Percentiles rank a stretch among this genome's conserved stretches.
These are phyloP conservation scores for Mycena alexandri DNA, from an alignment of 768 basidiomycete species.

Conservation along the genomic window DNA sequence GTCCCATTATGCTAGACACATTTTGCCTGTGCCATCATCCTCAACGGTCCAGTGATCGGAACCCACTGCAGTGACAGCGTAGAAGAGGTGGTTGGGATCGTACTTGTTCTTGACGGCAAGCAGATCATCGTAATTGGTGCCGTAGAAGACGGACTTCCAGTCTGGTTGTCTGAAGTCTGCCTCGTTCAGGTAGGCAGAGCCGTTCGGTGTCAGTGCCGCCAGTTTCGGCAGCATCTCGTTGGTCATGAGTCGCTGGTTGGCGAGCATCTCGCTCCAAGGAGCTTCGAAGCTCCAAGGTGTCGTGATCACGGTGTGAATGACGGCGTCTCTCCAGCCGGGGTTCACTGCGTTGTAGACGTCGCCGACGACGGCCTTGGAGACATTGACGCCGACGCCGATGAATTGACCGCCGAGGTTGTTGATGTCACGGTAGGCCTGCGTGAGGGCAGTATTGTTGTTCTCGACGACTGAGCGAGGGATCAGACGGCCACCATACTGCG, in stretches of 20 bases:
- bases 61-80: slow-evolving; percentile 18
- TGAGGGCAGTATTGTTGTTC: slow-evolving; percentile 15
- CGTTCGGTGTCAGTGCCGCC: slow-evolving; percentile 4
- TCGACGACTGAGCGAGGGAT: slow-evolving; percentile 21
- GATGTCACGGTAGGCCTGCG: slow-evolving; percentile 21
- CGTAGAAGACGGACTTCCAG: slow-evolving; percentile 23
- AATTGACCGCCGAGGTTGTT: slow-evolving; percentile 12
- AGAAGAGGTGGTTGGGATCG: slow-evolving; percentile 11
- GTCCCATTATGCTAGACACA: no score
- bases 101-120: slow-evolving; percentile 23
- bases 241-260: slow-evolving; percentile 1
- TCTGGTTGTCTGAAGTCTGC: slow-evolving; percentile 15
- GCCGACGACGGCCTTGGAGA: slow-evolving; percentile 13
- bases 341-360: slow-evolving; percentile 17
- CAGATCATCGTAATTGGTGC: slow-evolving; percentile 18
- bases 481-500: slow-evolving; percentile 19
- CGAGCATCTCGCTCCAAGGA: slow-evolving; percentile 20
- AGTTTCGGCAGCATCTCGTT: background rate
- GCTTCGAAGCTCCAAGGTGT: slow-evolving; percentile 15
- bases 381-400: slow-evolving; percentile 19
- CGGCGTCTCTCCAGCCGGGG: slow-evolving; percentile 18
- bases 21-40: slow-evolving; percentile 1
- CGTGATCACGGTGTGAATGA: slow-evolving; percentile 3
- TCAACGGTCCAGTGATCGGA: slow-evolving; percentile 12
- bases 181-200: slow-evolving; percentile 19